Evolutionary conservation across 148 eudicot species (phyloP).

Genomic region (Amaranthus hypochondriacus): DNA sequence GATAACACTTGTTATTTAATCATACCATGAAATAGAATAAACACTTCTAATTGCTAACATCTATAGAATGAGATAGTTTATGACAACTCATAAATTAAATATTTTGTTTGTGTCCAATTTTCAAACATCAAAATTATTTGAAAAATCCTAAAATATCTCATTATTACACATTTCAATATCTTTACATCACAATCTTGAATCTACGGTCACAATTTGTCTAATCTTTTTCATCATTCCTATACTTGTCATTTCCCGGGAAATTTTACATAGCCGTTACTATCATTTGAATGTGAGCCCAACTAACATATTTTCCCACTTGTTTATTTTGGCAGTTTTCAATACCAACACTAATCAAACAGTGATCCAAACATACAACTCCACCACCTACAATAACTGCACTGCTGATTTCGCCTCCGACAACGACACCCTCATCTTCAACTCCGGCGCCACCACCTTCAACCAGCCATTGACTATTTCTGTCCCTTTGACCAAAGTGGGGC

Average conservation of each 20-base stretch:
- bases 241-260: background rate
- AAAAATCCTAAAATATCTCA: background rate
- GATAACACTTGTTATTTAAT: too few species aligned
- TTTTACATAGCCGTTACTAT: background rate
- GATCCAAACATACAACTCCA: slow-evolving; percentile 61
- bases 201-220: background rate
- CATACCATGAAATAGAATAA: too few species aligned
- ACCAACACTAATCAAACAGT: slow-evolving; percentile 70
- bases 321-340: slow-evolving; percentile 49
- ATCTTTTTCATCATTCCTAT: background rate
- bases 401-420: slow-evolving; percentile 37
- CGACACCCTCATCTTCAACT: slow-evolving; percentile 44
- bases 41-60: too few species aligned
- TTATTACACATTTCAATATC: background rate
- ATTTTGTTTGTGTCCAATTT: too few species aligned
- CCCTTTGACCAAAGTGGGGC: slow-evolving; percentile 46
- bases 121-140: background rate
- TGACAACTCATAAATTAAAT: too few species aligned
- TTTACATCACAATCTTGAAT: background rate
- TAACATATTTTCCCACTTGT: slow-evolving; percentile 3
- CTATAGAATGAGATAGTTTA: too few species aligned
- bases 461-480: slow-evolving; percentile 32
- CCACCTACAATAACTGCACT: slow-evolving; percentile 56
- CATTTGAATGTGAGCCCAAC: background rate
- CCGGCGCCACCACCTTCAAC: slow-evolving; percentile 33